phyloP scores from a whole-genome alignment of 768 basidiomycete genomes.

The Amanita pallidorosea region DNA sequence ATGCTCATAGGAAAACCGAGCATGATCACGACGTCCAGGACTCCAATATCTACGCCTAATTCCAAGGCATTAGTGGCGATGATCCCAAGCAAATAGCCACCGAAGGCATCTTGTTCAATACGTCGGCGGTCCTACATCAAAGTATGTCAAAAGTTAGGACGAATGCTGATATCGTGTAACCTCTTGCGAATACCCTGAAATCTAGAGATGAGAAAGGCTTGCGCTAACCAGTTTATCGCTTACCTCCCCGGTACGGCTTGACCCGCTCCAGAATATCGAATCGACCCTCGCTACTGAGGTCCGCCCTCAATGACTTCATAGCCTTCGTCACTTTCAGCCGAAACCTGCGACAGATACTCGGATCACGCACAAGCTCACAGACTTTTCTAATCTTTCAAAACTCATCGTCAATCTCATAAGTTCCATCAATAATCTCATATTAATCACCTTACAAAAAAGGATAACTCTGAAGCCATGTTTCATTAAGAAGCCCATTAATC shows the following conservation, averaged over 20 bases:
- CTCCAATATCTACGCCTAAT: slow-evolving; percentile 85
- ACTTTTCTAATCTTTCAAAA: slow-evolving; percentile 55
- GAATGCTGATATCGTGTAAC: slow-evolving; percentile 20
- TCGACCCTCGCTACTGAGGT: slow-evolving; percentile 66
- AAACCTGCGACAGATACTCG: slow-evolving; percentile 3
- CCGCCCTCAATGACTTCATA: slow-evolving; percentile 66
- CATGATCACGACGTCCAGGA: slow-evolving; percentile 83
- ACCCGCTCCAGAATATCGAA: slow-evolving; percentile 66
- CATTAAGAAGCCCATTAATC: slow-evolving; percentile 74
- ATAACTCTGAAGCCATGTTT: slow-evolving; percentile 72
- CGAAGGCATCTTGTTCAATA: slow-evolving; percentile 83
- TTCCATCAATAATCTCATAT: not conserved
- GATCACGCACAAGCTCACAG: slow-evolving; percentile 60
- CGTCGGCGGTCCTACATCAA: slow-evolving; percentile 58
- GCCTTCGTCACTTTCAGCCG: slow-evolving; percentile 31
- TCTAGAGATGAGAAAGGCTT: not conserved
- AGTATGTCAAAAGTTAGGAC: not conserved
- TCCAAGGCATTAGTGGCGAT: slow-evolving; percentile 88
- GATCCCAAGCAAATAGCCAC: slow-evolving; percentile 73
- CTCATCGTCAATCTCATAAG: not conserved
- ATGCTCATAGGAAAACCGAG: slow-evolving; percentile 74
- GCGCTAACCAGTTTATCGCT: slow-evolving; percentile 7
- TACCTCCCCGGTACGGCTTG: slow-evolving; percentile 79
- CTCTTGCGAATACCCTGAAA: slow-evolving; percentile 60
- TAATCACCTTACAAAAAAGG: slow-evolving; percentile 75